These are phyloP conservation scores for Xylaria palmicola DNA, from an alignment of 495 filamentous ascomycete genomes.

Conservation along the genomic window DNA sequence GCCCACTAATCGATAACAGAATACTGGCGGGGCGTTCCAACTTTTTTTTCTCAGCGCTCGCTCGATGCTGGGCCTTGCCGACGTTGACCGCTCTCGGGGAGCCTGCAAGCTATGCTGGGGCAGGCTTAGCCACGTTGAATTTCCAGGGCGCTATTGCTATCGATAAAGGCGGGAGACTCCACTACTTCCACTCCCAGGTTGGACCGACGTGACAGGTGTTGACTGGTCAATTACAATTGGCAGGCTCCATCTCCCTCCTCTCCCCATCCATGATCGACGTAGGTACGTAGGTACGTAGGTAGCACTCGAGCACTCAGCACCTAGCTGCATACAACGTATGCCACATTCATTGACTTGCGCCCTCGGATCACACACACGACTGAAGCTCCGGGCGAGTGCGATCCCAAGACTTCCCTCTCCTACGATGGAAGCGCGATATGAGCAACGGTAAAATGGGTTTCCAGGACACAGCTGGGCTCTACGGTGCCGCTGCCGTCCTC, in stretches of 20 bases:
- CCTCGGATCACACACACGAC: background rate
- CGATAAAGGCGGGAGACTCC: background rate
- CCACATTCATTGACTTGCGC: too few relatives aligned
- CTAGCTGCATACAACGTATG: too few relatives aligned
- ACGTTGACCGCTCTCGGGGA: background rate
- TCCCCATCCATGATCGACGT: too few relatives aligned
- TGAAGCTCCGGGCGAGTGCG: background rate
- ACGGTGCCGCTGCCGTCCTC: conserved; percentile 71
- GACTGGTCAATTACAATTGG: background rate
- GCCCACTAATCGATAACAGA: conserved; percentile 17
- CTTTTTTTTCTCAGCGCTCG: conserved; percentile 36
- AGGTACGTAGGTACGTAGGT: too few relatives aligned
- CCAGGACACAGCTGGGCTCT: conserved; percentile 70
- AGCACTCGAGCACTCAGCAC: too few relatives aligned
- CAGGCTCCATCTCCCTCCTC: too few relatives aligned
- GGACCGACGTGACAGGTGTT: conserved; percentile 7
- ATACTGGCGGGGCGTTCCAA: conserved; percentile 27
- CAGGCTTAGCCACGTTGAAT: background rate
- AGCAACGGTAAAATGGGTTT: conserved; percentile 45
- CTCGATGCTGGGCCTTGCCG: conserved; percentile 14
- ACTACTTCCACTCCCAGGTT: background rate
- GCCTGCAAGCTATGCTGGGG: background rate
- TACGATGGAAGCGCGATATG: conserved; percentile 62
- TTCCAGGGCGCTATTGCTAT: background rate
- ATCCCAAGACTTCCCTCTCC: conserved; percentile 32